Percentiles rank a stretch among this genome's conserved stretches.
phyloP scores from a whole-genome alignment of 2,329 filamentous ascomycete genomes.

The Colletotrichum sp. region DNA sequence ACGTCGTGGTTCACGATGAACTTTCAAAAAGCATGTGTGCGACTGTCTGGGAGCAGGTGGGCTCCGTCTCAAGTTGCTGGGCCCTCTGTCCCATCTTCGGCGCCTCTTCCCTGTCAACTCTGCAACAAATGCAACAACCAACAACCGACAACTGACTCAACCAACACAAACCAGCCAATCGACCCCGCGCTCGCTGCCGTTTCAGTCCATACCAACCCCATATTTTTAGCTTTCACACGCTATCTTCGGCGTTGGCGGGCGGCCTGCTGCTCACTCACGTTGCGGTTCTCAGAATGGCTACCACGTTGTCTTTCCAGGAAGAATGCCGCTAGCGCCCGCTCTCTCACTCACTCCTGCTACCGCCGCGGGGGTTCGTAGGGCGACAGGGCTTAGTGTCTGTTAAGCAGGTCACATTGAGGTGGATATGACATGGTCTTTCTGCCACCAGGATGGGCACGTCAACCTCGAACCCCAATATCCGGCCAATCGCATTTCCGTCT shows the following conservation, averaged over 20 bases:
- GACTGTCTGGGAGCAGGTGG: neutral
- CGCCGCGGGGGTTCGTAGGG: neutral
- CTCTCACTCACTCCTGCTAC: neutral
- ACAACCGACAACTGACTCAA: neutral
- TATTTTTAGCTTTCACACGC: slow-evolving; percentile 10
- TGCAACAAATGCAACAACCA: neutral
- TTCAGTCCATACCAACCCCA: neutral
- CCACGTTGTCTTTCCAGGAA: neutral
- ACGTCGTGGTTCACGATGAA: neutral
- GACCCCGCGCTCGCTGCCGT: neutral
- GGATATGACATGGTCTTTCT: neutral
- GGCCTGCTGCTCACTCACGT: neutral
- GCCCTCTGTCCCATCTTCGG: slow-evolving; percentile 6
- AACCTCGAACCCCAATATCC: neutral
- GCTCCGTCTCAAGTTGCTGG: slow-evolving; percentile 11
- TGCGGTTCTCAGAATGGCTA: neutral
- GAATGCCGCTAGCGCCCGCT: neutral
- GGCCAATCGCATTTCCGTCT: neutral
- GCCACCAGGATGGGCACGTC: neutral
- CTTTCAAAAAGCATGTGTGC: neutral
- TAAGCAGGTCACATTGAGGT: neutral
- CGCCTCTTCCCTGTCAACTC: slow-evolving; percentile 2
- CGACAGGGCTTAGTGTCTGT: slow-evolving; percentile 1
- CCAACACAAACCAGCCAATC: neutral
- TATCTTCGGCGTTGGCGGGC: neutral